Conservation (phyloP, 345 rosid genomes). For the Acer yangbiense region DNA sequence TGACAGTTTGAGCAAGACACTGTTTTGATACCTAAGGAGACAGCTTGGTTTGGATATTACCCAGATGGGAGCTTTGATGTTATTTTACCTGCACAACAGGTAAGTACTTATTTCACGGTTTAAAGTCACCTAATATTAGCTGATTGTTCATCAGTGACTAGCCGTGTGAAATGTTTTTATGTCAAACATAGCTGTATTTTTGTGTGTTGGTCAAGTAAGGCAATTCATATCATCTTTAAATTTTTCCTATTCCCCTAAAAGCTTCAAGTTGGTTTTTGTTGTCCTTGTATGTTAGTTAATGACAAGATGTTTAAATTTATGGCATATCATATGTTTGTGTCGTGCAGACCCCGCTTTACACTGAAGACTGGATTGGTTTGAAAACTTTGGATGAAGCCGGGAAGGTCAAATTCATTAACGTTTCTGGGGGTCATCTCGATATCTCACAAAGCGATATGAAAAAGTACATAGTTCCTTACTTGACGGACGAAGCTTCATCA, state of each 20-base stretch:
- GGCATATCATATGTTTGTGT: not conserved
- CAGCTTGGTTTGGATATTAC: slow-evolving; percentile 82
- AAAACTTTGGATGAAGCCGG: slow-evolving; percentile 69
- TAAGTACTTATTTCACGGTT: not conserved
- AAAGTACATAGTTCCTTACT: slow-evolving; percentile 63
- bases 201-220: not conserved
- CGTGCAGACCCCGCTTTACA: slow-evolving; percentile 58
- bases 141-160: too few relatives aligned
- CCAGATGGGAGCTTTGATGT: slow-evolving; percentile 64
- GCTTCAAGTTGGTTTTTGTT: slow-evolving; percentile 4
- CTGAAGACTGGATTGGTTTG: slow-evolving; percentile 78
- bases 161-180: too few relatives aligned
- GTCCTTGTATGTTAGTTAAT: not conserved
- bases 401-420: slow-evolving; percentile 59
- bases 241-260: not conserved
- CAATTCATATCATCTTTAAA: not conserved
- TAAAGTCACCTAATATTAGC: not conserved
- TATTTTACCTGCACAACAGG: slow-evolving; percentile 70
- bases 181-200: not conserved
- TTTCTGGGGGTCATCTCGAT: slow-evolving; percentile 64
- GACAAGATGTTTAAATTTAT: not conserved
- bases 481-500: slow-evolving; percentile 37
- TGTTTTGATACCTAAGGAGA: slow-evolving; percentile 76
- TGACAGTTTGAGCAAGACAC: slow-evolving; percentile 78
- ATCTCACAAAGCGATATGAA: slow-evolving; percentile 58